Base-by-base conservation (phyloP, 352 stramenopile species). In the Globisporangium okanoganense region DNA sequence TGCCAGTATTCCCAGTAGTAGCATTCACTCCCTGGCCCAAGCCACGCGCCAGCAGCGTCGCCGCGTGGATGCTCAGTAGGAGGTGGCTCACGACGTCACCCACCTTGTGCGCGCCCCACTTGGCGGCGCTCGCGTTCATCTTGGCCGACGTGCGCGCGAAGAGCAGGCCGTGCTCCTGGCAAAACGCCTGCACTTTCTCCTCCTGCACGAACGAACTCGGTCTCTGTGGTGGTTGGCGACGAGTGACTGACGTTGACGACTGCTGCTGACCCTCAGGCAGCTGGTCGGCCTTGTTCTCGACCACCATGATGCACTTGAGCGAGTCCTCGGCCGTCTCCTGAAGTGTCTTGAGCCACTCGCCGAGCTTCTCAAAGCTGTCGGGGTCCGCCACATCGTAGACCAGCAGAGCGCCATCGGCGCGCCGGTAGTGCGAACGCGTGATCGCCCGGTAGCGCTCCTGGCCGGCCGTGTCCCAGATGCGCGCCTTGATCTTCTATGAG, bases 251-350 rank as follows among this genome's bases (percentile, higher is more conserved):
- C 5, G 12, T 67, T 20, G 22, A 22, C n/a, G n/a, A n/a, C n/a
- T n/a, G n/a, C n/a, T n/a, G n/a, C 8, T 44, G 57, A 0, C 56
- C 13, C 16, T 73, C 75, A 2, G 65, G 67, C 8, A 89, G 61
- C 61, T 82, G 76, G 68, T 98, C 92, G 31, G 83, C 78, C 69
- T 97, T 98, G 82, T 97, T 98, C 57, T 96, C 92, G 3, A 94
- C 69, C 29, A 98, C 92, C 65, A 88, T 86, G 56, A 96, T 89
- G 14, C 72, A 71, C 44, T 85, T 81, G 51, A 98, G 91, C 13
- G 89, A 92, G 16, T 92, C 78, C 12, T 82, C 88, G 9, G 90
- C 84, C 3, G 92, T 92, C 52, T 96, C 85, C 5, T 77, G 76
- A 8, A 97, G 68, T 29, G 96, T 93, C 54, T 87, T 80, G 2